These are phyloP conservation scores for Omphalea diandra DNA, from an alignment of 441 rosid species.

Conservation along the genomic window DNA sequence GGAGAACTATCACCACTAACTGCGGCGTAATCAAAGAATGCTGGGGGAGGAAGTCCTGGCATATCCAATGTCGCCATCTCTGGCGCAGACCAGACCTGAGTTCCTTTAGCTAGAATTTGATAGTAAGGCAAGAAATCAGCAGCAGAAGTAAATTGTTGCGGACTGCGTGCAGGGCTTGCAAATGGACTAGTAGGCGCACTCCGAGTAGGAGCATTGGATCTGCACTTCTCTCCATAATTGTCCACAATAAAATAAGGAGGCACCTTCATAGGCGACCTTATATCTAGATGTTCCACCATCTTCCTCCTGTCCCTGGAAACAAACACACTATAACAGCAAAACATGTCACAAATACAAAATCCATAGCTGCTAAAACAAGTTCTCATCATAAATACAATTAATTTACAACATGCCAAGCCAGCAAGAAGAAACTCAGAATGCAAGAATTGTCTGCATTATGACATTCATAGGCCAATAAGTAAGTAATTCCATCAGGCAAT, in stretches of 20 bases:
- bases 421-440: no score
- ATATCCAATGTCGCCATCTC: conserved; percentile 60
- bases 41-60: conserved; percentile 61
- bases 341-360: conserved; percentile 7
- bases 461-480: no score
- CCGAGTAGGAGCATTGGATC: conserved; percentile 48
- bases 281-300: conserved; percentile 37
- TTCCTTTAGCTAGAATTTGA: conserved; percentile 43
- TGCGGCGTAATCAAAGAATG: conserved; percentile 48
- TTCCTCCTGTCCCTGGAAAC: conserved; percentile 36
- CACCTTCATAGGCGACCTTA: conserved; percentile 24
- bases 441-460: no score
- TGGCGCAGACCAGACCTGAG: conserved; percentile 81
- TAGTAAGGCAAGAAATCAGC: conserved; percentile 45
- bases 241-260: conserved; percentile 31
- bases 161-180: conserved; percentile 59
- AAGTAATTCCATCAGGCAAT: no score
- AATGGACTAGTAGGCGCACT: conserved; percentile 71
- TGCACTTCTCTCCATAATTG: conserved; percentile 35
- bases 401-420: no score
- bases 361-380: not conserved
- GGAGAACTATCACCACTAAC: conserved; percentile 72
- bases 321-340: conserved; percentile 25
- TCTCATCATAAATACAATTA: not conserved
- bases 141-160: conserved; percentile 39